phyloP scores from a whole-genome alignment of 352 stramenopile species.

The Pythium vanterpoolii region DNA sequence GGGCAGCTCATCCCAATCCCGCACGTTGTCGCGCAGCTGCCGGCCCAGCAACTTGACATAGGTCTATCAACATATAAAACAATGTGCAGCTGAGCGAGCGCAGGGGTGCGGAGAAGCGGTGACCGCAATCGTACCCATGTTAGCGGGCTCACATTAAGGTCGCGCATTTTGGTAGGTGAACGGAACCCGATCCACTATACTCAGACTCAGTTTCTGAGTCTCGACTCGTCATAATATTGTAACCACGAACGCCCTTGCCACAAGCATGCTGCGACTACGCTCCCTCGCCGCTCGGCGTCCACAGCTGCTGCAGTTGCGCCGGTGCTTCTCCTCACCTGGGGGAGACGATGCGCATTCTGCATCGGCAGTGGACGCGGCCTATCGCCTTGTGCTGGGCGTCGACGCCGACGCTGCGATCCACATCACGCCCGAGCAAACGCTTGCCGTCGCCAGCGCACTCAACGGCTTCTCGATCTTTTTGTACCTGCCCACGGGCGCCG shows the following conservation, averaged over 20 bases:
- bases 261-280: not conserved
- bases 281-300: not conserved
- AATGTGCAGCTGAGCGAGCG: not conserved
- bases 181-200: not conserved
- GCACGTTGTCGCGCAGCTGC: constrained; percentile 40
- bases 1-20: constrained; percentile 45
- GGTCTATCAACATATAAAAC: constrained; percentile 32
- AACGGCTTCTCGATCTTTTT: constrained; percentile 68
- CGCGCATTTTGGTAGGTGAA: not conserved
- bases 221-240: not conserved
- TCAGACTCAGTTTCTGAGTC: not conserved
- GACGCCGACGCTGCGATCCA: constrained; percentile 17
- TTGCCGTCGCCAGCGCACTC: constrained; percentile 38
- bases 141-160: constrained; percentile 27
- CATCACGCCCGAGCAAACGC: constrained; percentile 40
- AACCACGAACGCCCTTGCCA: not conserved
- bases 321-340: not conserved
- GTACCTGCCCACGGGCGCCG: constrained; percentile 67
- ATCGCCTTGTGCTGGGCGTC: constrained; percentile 39
- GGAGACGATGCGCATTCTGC: not conserved
- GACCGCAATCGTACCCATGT: constrained; percentile 42
- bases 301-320: not conserved
- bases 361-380: constrained; percentile 25
- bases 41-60: constrained; percentile 60
- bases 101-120: not conserved